phyloP scores from a whole-genome alignment of 305 asterid genomes.

The Solanum hybrid region DNA sequence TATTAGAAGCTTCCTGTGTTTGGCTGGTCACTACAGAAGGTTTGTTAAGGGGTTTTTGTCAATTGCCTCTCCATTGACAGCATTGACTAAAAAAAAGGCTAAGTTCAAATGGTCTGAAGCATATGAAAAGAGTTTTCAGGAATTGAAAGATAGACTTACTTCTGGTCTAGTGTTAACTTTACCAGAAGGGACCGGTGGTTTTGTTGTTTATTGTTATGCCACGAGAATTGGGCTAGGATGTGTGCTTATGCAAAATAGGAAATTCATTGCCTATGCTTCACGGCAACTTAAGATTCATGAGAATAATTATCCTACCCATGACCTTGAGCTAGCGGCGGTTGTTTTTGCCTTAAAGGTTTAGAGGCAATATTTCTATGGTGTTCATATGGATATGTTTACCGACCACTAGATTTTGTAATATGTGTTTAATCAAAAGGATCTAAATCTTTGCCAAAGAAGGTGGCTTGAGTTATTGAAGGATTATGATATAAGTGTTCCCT shows the following conservation, averaged over 20 bases:
- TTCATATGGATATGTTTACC: neutral
- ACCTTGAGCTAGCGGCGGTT: neutral
- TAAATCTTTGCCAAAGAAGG: neutral
- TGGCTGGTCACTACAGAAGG: too few species aligned
- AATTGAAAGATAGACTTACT: too few species aligned
- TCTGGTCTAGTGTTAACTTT: too few species aligned
- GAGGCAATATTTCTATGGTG: neutral
- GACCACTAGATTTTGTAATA: neutral
- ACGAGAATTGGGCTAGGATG: neutral
- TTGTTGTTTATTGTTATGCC: neutral
- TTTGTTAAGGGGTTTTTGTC: too few species aligned
- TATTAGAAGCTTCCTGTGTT: too few species aligned
- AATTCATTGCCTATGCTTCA: neutral
- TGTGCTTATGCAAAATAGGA: neutral
- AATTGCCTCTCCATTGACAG: too few species aligned
- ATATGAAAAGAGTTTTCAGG: too few species aligned
- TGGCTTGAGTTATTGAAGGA: neutral
- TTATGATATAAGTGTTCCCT: neutral
- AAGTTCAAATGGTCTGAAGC: too few species aligned
- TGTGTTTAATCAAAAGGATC: neutral
- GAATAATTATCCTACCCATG: neutral
- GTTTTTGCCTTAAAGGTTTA: too few species aligned
- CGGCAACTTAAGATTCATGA: too few species aligned
- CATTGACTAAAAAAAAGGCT: too few species aligned
- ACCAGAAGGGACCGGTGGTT: too few species aligned